Conservation (phyloP, 176 grass and related monocot genomes). For the Thalia dealbata region DNA sequence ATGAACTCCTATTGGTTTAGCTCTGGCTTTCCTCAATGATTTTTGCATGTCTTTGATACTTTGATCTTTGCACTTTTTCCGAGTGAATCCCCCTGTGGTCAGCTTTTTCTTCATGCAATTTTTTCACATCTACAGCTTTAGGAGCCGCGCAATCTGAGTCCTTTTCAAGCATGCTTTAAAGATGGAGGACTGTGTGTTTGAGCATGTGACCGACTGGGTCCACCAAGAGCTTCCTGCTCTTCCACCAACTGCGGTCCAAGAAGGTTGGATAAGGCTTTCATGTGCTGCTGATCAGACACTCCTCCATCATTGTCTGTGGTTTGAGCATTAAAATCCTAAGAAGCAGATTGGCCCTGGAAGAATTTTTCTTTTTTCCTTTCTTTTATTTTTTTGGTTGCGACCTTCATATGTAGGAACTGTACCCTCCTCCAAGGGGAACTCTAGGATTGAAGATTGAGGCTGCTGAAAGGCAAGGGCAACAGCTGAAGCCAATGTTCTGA, state of each 20-base stretch:
- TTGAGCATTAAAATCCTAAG: background rate
- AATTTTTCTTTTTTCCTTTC: background rate
- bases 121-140: background rate
- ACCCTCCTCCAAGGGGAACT: conserved; percentile 81
- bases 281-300: background rate
- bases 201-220: background rate
- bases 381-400: background rate
- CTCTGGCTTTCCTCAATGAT: too few relatives aligned
- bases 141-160: background rate
- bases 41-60: background rate
- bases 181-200: background rate
- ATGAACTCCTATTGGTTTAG: background rate
- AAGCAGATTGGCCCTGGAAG: background rate
- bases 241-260: background rate
- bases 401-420: conserved; percentile 55
- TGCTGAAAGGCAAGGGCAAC: conserved; percentile 52
- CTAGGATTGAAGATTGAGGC: conserved; percentile 61
- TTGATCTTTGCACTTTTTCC: background rate
- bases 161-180: background rate
- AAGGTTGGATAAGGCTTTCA: background rate
- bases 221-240: background rate
- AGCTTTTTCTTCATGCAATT: too few relatives aligned
- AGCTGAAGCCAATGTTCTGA: conserved; percentile 64
- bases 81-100: too few relatives aligned
- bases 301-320: too few relatives aligned